A percentile compares a stretch with the other conserved stretches of the same genome.
These are phyloP conservation scores for Candida frijolesensis DNA, from an alignment of 1,139 yeast species.

Conservation along the genomic window DNA sequence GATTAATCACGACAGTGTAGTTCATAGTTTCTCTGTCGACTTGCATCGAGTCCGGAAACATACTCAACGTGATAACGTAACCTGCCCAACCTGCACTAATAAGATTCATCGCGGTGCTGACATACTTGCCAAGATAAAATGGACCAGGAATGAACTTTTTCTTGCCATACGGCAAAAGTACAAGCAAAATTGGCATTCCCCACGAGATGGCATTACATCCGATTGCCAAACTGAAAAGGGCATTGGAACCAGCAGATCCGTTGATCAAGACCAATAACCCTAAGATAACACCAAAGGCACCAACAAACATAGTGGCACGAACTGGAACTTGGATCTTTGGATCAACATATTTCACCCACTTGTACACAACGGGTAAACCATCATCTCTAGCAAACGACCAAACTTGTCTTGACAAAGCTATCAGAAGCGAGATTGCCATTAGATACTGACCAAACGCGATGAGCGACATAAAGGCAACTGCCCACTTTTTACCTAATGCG, in stretches of 20 bases:
- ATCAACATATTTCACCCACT: constrained; percentile 54
- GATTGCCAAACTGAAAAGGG: constrained; percentile 52
- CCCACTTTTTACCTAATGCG: constrained; percentile 70
- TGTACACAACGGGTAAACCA: constrained; percentile 45
- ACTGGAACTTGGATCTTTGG: constrained; percentile 57
- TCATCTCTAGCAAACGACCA: constrained; percentile 46
- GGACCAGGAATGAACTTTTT: constrained; percentile 60
- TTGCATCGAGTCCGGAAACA: constrained; percentile 38
- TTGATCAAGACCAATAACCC: constrained; percentile 64
- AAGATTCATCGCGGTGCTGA: constrained; percentile 38
- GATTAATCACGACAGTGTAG: constrained; percentile 37
- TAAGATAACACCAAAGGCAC: constrained; percentile 46
- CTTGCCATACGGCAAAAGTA: constrained; percentile 43
- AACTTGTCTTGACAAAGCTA: constrained; percentile 41
- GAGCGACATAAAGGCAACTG: constrained; percentile 62
- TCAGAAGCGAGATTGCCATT: constrained; percentile 53
- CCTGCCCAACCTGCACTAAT: constrained; percentile 29
- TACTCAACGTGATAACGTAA: constrained; percentile 36
- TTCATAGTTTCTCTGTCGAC: constrained; percentile 37
- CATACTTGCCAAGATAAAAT: constrained; percentile 55
- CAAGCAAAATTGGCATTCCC: constrained; percentile 34
- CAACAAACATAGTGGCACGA: constrained; percentile 60
- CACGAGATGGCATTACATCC: constrained; percentile 46
- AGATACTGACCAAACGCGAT: constrained; percentile 63
- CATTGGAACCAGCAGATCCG: constrained; percentile 55